Conservation (phyloP, 352 stramenopile genomes). For the Globisporangium cederbergense region DNA sequence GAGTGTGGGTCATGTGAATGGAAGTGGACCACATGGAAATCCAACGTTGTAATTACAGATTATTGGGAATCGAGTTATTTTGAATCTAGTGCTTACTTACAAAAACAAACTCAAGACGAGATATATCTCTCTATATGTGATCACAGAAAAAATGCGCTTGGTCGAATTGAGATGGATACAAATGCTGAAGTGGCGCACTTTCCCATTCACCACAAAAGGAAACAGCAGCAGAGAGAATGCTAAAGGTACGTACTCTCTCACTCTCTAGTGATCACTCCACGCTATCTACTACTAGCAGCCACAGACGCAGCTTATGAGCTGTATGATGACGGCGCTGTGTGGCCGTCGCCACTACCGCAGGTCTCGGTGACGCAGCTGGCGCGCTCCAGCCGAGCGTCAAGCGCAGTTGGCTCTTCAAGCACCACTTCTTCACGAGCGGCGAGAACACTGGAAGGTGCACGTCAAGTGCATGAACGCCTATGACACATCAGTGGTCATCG, state of each 20-base stretch:
- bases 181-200: no score
- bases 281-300: neutral
- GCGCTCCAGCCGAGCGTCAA: neutral
- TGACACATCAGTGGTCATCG: neutral
- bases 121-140: no score
- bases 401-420: constrained; percentile 6
- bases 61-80: no score
- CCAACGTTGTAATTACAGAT: no score
- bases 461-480: neutral
- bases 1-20: neutral
- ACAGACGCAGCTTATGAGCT: neutral
- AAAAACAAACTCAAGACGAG: no score
- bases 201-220: no score
- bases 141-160: no score
- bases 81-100: no score
- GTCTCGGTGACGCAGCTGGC: neutral
- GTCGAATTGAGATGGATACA: no score
- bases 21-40: neutral
- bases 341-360: neutral
- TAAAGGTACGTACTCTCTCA: neutral
- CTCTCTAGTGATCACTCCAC: neutral
- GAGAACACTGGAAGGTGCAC: constrained; percentile 1
- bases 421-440: constrained; percentile 9
- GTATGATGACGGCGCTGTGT: neutral
- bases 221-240: neutral